Percentiles rank a stretch among this genome's conserved stretches.
phyloP scores from a whole-genome alignment of 768 basidiomycete species.

The Leccinum arenicola region DNA sequence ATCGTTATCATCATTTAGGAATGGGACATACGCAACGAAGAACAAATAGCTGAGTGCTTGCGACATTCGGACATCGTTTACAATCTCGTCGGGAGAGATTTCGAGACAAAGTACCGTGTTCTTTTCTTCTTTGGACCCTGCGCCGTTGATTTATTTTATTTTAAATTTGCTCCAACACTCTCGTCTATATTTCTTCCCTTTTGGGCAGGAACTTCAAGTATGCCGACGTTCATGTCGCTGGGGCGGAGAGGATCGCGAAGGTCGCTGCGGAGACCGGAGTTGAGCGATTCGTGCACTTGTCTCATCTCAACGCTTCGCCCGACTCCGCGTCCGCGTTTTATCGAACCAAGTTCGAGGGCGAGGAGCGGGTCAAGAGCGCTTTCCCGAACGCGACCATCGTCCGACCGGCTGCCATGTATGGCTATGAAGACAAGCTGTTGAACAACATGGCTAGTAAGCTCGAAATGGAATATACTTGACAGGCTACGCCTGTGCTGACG shows the following conservation, averaged over 20 bases:
- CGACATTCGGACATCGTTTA: slow-evolving; percentile 95
- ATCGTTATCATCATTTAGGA: slow-evolving; percentile 52
- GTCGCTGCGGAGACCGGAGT: slow-evolving; percentile 78
- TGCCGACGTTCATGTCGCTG: slow-evolving; percentile 74
- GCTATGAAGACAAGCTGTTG: slow-evolving; percentile 92
- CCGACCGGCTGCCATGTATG: slow-evolving; percentile 81
- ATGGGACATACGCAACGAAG: slow-evolving; percentile 91
- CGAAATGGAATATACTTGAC: slow-evolving; percentile 1
- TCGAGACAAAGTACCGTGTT: slow-evolving; percentile 81
- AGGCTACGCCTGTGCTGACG: slow-evolving; percentile 11
- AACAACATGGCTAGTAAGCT: slow-evolving; percentile 87
- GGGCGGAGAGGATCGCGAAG: slow-evolving; percentile 83
- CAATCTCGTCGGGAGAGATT: slow-evolving; percentile 93
- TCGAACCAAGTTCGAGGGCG: slow-evolving; percentile 86
- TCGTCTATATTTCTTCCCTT: background rate
- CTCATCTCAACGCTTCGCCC: slow-evolving; percentile 86
- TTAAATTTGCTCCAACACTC: background rate
- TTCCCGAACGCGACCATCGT: slow-evolving; percentile 89
- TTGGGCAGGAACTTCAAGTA: slow-evolving; percentile 79
- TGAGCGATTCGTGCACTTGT: slow-evolving; percentile 86
- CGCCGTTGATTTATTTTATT: slow-evolving; percentile 12
- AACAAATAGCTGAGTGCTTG: slow-evolving; percentile 90
- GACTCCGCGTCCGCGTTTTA: slow-evolving; percentile 83
- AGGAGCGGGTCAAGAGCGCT: slow-evolving; percentile 76
- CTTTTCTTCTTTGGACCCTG: slow-evolving; percentile 12